Percentiles rank a stretch among this genome's conserved stretches.
Evolutionary conservation across 805 yeast genomes (phyloP).

Genomic region (Metschnikowia colocasiae): DNA sequence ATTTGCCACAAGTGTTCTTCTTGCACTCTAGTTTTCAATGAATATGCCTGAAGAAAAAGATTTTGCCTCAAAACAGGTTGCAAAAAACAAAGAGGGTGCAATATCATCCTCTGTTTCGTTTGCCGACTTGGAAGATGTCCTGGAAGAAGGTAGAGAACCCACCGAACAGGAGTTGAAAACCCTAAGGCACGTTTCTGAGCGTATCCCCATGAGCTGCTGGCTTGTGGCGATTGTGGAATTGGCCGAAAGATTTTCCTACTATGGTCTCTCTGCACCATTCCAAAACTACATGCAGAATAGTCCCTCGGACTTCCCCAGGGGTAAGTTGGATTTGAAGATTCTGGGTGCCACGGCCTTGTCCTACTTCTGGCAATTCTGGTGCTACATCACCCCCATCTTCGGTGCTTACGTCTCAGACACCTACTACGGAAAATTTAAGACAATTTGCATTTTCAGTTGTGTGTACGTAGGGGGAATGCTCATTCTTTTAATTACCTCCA

Average conservation of each 20-base stretch:
- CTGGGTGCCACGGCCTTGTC: constrained; percentile 14
- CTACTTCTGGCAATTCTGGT: constrained; percentile 17
- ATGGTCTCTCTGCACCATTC: constrained; percentile 17
- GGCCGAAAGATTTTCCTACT: constrained; percentile 16
- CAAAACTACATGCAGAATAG: constrained; percentile 16
- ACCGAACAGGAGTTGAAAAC: constrained; percentile 52
- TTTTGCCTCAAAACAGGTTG: neutral
- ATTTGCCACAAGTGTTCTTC: neutral
- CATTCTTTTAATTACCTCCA: constrained; percentile 62
- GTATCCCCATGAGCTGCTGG: constrained; percentile 16
- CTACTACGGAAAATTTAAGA: constrained; percentile 64
- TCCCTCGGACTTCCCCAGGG: constrained; percentile 13
- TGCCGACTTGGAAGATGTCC: constrained; percentile 6
- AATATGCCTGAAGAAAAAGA: neutral
- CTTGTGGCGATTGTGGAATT: constrained; percentile 15
- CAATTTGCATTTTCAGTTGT: constrained; percentile 58
- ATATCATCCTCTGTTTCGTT: neutral
- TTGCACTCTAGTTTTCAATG: neutral
- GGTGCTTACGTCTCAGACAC: constrained; percentile 57
- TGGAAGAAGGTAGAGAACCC: constrained; percentile 25
- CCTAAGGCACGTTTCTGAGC: constrained; percentile 46
- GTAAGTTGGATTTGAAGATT: constrained; percentile 10
- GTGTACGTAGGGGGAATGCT: constrained; percentile 60
- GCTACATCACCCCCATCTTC: constrained; percentile 13
- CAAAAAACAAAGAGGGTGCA: constrained; percentile 1